These are phyloP conservation scores for Themeda triandra DNA, from an alignment of 176 grass and related monocot species.

Conservation along the genomic window DNA sequence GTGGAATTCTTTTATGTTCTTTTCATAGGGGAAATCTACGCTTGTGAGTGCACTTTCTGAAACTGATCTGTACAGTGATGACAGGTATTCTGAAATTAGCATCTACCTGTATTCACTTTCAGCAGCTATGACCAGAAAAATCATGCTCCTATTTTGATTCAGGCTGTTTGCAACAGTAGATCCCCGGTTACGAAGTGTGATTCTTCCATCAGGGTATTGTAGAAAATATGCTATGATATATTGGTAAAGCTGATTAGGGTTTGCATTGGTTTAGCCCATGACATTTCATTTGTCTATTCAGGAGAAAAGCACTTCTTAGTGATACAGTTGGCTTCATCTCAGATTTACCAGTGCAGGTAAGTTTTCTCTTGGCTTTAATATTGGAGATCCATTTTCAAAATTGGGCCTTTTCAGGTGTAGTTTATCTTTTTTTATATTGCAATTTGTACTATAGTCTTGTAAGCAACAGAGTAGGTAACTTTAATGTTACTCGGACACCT, in stretches of 20 bases:
- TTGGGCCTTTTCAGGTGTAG: background rate
- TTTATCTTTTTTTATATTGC: background rate
- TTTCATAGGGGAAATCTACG: constrained; percentile 88
- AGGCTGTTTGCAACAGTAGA: constrained; percentile 98
- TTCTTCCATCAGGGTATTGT: constrained; percentile 93
- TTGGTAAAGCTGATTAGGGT: constrained; percentile 10
- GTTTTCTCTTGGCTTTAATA: constrained; percentile 12
- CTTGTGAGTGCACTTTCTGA: constrained; percentile 88
- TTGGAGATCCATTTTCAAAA: constrained; percentile 6
- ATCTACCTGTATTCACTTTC: background rate
- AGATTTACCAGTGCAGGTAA: constrained; percentile 95
- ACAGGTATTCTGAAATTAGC: constrained; percentile 57
- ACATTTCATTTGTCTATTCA: constrained; percentile 38
- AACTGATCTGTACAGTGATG: constrained; percentile 81
- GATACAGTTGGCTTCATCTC: constrained; percentile 98
- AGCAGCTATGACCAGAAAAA: background rate
- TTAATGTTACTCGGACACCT: background rate
- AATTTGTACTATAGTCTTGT: background rate
- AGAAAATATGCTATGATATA: constrained; percentile 17
- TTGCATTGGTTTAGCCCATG: constrained; percentile 4
- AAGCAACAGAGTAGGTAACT: background rate
- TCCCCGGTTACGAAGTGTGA: constrained; percentile 85
- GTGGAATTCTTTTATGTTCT: constrained; percentile 24
- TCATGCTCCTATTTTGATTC: constrained; percentile 30
- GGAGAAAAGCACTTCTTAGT: constrained; percentile 83